Base-by-base conservation (phyloP, 495 filamentous ascomycete species). In the Cetradonia linearis region DNA sequence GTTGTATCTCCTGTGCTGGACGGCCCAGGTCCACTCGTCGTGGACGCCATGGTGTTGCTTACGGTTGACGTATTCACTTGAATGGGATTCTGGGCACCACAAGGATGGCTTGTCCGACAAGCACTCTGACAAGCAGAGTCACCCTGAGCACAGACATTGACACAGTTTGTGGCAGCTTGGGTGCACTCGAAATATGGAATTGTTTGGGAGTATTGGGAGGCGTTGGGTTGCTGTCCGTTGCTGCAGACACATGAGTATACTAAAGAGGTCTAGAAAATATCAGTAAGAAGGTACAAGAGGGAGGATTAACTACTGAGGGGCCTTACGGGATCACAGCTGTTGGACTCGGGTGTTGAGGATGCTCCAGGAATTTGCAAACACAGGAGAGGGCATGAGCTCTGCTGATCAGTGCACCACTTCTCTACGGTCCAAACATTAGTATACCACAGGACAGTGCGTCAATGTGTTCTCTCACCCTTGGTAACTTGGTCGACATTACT, bases 141-240 rank as follows among this genome's bases (percentile, higher is more conserved):
- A 37, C 70, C 69, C 14, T 50, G 58, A 9, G 69, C 70, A 73
- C 90, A 94, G 56, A 64, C 72, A 9, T 63, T 66, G 3, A 87
- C 85, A 68, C 89, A 96, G 64, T 91, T 76, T 69, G 74, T 83
- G 65, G 82, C 84, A 72, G 79, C 80, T 69, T 86, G 78, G 16
- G 79, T 81, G 79, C 91, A 96, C 63, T 85, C 76, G 74, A 83
- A 91, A 80, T 86, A 96, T 9, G 91, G 88, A 33, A 96, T 80
- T 6, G 91, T 96, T 68, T 87, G 80, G 25, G 87, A 87, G 79
- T 87, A 96, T 70, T 95, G 78, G 65, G 86, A 81, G 27, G 87
- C 72, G 69, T 95, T 94, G 63, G 91, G 91, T 40, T 78, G 71
- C 62, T 75, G 66, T 65, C 81, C 79, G 74, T 92, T 86, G 68